Percentiles rank a stretch among this genome's conserved stretches.
Conservation (phyloP, 2,329 filamentous ascomycete genomes). For the Colletotrichum lupini region DNA sequence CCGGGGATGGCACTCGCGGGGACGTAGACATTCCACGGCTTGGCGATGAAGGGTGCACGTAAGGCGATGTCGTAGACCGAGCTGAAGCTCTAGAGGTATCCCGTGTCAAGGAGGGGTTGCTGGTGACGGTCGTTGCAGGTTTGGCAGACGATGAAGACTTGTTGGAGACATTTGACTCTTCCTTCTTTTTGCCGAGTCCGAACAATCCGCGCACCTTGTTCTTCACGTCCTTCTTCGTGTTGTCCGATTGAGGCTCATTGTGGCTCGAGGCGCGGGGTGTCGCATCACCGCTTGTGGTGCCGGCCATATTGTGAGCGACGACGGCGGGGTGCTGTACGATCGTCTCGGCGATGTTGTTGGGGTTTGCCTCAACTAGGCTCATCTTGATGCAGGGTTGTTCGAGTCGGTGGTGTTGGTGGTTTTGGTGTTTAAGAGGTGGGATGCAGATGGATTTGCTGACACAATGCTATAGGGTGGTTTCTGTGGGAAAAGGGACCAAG, state of each 20-base stretch:
- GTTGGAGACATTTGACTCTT: slow-evolving; percentile 52
- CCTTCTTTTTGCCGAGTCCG: slow-evolving; percentile 72
- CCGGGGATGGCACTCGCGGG: slow-evolving; percentile 81
- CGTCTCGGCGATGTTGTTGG: slow-evolving; percentile 42
- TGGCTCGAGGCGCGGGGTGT: slow-evolving; percentile 46
- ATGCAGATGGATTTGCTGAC: slow-evolving; percentile 9
- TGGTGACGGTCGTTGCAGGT: slow-evolving; percentile 41
- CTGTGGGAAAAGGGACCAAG: background rate
- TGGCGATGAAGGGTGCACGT: slow-evolving; percentile 70
- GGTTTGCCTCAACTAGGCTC: slow-evolving; percentile 41
- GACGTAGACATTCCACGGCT: slow-evolving; percentile 75
- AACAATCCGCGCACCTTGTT: slow-evolving; percentile 70
- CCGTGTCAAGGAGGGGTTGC: slow-evolving; percentile 41
- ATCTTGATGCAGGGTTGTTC: slow-evolving; percentile 36
- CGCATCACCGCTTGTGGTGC: slow-evolving; percentile 44
- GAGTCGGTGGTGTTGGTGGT: background rate
- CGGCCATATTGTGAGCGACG: slow-evolving; percentile 42
- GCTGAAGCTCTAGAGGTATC: slow-evolving; percentile 49
- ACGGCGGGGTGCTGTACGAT: slow-evolving; percentile 40
- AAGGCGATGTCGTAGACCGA: slow-evolving; percentile 54
- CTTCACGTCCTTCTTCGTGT: slow-evolving; percentile 61
- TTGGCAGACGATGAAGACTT: slow-evolving; percentile 37
- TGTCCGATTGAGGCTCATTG: slow-evolving; percentile 43
- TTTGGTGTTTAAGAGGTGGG: background rate
- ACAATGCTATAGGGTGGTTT: background rate